These are phyloP conservation scores for Brasilioporus rufonigricans DNA, from an alignment of 768 basidiomycete species.

Conservation along the genomic window DNA sequence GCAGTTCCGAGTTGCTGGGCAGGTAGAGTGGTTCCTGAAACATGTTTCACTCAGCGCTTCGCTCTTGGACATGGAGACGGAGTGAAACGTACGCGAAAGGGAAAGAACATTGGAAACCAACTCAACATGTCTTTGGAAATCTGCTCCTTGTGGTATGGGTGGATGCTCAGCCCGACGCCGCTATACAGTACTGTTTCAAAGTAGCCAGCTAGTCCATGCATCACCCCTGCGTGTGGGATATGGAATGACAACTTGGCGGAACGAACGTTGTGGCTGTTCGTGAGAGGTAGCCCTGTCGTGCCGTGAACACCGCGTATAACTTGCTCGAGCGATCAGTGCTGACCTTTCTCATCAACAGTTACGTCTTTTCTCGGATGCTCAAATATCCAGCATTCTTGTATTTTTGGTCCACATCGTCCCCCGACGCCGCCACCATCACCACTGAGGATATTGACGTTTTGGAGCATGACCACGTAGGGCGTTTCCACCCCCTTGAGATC, in stretches of 20 bases:
- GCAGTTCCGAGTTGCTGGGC: constrained; percentile 87
- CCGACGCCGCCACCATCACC: constrained; percentile 62
- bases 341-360: constrained; percentile 70
- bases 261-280: constrained; percentile 95
- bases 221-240: constrained; percentile 90
- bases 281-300: constrained; percentile 73
- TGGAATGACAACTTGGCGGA: constrained; percentile 84
- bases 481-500: constrained; percentile 81
- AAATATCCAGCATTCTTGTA: constrained; percentile 98
- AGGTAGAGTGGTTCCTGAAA: constrained; percentile 88
- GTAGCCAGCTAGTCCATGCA: constrained; percentile 95
- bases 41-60: not conserved
- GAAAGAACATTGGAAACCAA: constrained; percentile 98
- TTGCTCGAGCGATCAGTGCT: constrained; percentile 7
- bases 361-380: constrained; percentile 87
- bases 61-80: not conserved
- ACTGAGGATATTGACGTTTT: constrained; percentile 86
- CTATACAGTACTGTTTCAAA: constrained; percentile 94
- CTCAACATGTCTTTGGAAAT: constrained; percentile 97
- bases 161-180: constrained; percentile 90
- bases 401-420: constrained; percentile 72
- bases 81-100: constrained; percentile 65
- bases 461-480: constrained; percentile 98
- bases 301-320: constrained; percentile 7
- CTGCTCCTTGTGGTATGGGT: constrained; percentile 82